Evolutionary conservation across 2,329 filamentous ascomycete species (phyloP), one percentile per base, ranked within the genome.

Genomic region (Colletotrichum sp.): DNA sequence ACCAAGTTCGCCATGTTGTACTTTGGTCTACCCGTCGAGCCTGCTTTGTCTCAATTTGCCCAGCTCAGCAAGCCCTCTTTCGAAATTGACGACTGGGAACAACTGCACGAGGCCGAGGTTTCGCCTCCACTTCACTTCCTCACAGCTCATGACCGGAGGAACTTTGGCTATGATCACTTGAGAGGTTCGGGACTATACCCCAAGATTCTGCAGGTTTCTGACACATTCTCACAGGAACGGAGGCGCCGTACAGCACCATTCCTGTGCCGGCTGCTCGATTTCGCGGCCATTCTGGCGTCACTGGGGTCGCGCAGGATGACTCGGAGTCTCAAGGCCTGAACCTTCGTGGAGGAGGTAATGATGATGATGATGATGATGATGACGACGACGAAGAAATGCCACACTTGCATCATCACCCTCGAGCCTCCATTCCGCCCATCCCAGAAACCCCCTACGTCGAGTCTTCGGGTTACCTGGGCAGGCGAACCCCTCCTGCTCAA

Each of bases 1-100:
- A 82, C 84, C n/a, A 89, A 88, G 78, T 73, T 90, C 72, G 81
- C 87, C 0, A 83, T 88, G 81, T 80, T 88, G 60, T 88, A 86
- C 78, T 89, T 89, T 74, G 88, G 88, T 1, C 78, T 89, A 8
- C 86, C 87, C 0, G 81, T 88, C 5, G 85, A 85, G 66, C 87
- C 88, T 0, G 77, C 86, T 15, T 13, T 76, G 52, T 66, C 70
- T 8, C 58, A 61, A 13, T 74, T 83, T 10, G 56, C 77, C 2
- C 74, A 77, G 6, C 48, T 61, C 6, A n/a, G 80, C 32, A 81
- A 82, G 55, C 78, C 81, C 5, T 79, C 83, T 28, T 74, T 79
- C 13, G 71, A 71, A 48, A 71, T 76, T 21, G 69, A 71, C 12
- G 78, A 79, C 36, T 77, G 76, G n/a, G 77, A 76, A 4, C 72